Evolutionary conservation across 1,139 yeast species (phyloP).

Genomic region (Suhomyces panamericanus): DNA sequence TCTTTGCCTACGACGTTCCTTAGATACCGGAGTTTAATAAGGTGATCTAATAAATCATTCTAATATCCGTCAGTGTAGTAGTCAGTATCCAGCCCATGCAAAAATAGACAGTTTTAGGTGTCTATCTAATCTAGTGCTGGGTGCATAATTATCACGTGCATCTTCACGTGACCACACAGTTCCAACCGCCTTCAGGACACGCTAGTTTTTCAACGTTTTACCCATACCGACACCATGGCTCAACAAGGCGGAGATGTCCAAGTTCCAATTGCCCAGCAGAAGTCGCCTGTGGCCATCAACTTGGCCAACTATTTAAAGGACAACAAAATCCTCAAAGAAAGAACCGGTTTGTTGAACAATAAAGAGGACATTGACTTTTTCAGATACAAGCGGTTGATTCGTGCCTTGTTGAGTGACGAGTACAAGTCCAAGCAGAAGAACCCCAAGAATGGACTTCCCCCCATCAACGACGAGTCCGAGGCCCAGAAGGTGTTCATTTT

Average conservation of each 20-base stretch:
- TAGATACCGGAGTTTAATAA: slow-evolving; percentile 6
- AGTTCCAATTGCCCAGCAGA: slow-evolving; percentile 19
- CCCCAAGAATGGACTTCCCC: slow-evolving; percentile 59
- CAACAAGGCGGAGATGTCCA: slow-evolving; percentile 15
- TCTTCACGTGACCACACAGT: neutral
- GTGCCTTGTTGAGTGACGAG: slow-evolving; percentile 76
- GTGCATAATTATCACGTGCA: neutral
- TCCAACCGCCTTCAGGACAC: slow-evolving; percentile 7
- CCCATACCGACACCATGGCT: slow-evolving; percentile 12
- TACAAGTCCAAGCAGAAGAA: slow-evolving; percentile 59
- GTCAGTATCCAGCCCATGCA: no score
- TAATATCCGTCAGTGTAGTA: no score
- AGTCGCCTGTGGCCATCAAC: slow-evolving; percentile 46
- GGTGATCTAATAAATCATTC: slow-evolving; percentile 1
- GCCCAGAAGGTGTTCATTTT: slow-evolving; percentile 65
- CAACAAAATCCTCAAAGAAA: slow-evolving; percentile 65
- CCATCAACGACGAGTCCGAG: slow-evolving; percentile 49
- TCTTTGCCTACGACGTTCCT: slow-evolving; percentile 16
- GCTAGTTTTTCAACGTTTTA: slow-evolving; percentile 9
- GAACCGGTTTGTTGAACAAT: slow-evolving; percentile 75
- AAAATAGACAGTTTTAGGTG: no score
- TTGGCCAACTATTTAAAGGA: slow-evolving; percentile 73
- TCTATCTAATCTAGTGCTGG: neutral
- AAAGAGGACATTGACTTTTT: slow-evolving; percentile 74
- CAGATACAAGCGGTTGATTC: slow-evolving; percentile 76